Base-by-base conservation (phyloP, 371 early-diverging fungal species). In the Mucor plumbeus region DNA sequence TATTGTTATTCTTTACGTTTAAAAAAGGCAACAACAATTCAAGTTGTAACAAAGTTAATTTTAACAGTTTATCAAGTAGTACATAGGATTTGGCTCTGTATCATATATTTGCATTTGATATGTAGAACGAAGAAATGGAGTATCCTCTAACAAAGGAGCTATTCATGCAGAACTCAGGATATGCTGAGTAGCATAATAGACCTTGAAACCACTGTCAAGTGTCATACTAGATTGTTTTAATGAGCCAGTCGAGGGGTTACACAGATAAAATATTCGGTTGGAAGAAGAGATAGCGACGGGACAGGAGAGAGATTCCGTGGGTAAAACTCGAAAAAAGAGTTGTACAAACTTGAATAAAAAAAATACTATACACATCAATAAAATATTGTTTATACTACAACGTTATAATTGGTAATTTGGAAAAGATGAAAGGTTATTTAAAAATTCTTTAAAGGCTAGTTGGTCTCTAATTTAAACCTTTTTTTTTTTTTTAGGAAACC, bases 1-100 rank as follows among this genome's bases (percentile, higher is more conserved):
- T 55, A 55, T 55, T 55, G 55, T 55, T 55, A 34, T 55, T 55
- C 50, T 21, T 50, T 35, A 7, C 15, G 55, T 35, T 55, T 55
- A 55, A 55, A 55, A 55, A 55, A 55, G 55, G 55, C 35, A 55
- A 55, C 50, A 50, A 50, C 11, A 7, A 9, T 38, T 11, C 11
- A 50, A 21, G 26, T 13, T 50, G 50, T 50, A 50, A 50, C 50
- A 50, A 21, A 21, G 8, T 17, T 21, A 7, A 11, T 10, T 8
- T 26, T 50, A 4, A 26, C 11, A 50, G 26, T 21, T 50, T 50
- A 50, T 50, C 50, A 21, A 50, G 50, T 50, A 9, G 11, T 26
- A 50, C 50, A 21, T 50, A 13, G 0, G 13, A 26, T 21, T 21
- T 38, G 38, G 38, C 38, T 5, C 19, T 50, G 4, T 50, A 11